Base-by-base conservation (phyloP, 768 basidiomycete species). In the Xanthoconium purpureum region DNA sequence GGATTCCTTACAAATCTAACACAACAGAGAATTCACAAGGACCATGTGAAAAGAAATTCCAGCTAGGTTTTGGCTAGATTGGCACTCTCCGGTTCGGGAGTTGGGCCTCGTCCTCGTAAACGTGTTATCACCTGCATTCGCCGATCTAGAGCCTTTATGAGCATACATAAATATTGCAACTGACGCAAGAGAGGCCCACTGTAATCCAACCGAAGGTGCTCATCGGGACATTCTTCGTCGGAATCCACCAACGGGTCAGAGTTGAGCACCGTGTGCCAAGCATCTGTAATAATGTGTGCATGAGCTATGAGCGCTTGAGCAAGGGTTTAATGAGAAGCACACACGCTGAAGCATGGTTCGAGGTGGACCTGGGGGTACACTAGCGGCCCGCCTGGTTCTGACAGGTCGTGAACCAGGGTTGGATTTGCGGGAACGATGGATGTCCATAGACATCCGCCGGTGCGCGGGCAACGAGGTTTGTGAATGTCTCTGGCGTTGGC, bases 211-310 rank as follows among this genome's bases (percentile, higher is more conserved):
- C 84, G 80, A 36, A 80, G 74, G 61, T 87, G 75, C 62, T 87
- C 85, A 63, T 90, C 87, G 14, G 75, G 78, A 47, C 74, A 72
- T 64, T 88, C 87, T 42, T 88, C 87, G 56, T 90, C 89, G 30
- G 89, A 91, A 69, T 90, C 88, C 48, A 77, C 71, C 30, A 91
- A 74, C n/a, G 89, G 85, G 65, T 91, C 89, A 37, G 82, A 81
- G 32, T 79, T 82, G 50, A 77, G 80, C 54, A 85, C 76, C 15
- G 81, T 77, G 63, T 88, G 82, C 86, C 86, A 91, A 15, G 89
- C 84, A 66, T 90, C 89, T 91, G 64, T 18, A 40, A 14, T 5
- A 24, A 50, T 8, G 40, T 63, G 60, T 42, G 44, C 36, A 37
- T 63, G 43, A 60, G 57, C 50, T 44, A 42, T 37, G 49, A 43